Conservation (phyloP, 495 filamentous ascomycete genomes). For the Melanomma pulvis-pyrius region DNA sequence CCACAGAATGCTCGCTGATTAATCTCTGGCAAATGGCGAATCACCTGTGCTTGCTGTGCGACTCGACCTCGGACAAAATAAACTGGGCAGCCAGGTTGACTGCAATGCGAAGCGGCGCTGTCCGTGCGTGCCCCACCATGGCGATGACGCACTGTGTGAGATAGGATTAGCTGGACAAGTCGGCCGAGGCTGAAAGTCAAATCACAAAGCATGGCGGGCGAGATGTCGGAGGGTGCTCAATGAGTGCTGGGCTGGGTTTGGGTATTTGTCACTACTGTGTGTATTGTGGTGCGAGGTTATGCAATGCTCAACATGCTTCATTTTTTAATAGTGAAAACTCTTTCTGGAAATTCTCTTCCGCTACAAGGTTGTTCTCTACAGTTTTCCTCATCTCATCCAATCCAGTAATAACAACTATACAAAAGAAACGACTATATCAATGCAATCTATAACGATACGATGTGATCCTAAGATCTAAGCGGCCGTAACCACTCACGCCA, state of each 20-base stretch:
- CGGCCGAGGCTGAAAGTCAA: not conserved
- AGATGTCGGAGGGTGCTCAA: not conserved
- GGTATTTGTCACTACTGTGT: not conserved
- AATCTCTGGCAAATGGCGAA: no score
- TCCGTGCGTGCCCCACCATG: not conserved
- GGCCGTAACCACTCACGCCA: not conserved
- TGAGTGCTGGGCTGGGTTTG: not conserved
- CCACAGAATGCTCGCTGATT: no score
- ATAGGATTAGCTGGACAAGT: no score
- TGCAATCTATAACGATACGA: not conserved
- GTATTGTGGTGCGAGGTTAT: no score
- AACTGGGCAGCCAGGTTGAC: not conserved
- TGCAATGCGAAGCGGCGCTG: not conserved
- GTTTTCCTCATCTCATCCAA: not conserved
- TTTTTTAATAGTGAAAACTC: no score
- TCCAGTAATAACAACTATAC: not conserved
- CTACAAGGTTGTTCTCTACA: not conserved
- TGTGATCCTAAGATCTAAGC: not conserved
- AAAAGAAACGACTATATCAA: not conserved
- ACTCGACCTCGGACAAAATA: conserved; percentile 4
- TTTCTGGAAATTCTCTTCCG: no score
- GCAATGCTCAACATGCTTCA: no score
- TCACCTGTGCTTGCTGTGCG: not conserved
- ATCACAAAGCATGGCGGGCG: not conserved
- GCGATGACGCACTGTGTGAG: not conserved